Base-by-base conservation (phyloP, 352 stramenopile species). In the Peronospora belbahrii region DNA sequence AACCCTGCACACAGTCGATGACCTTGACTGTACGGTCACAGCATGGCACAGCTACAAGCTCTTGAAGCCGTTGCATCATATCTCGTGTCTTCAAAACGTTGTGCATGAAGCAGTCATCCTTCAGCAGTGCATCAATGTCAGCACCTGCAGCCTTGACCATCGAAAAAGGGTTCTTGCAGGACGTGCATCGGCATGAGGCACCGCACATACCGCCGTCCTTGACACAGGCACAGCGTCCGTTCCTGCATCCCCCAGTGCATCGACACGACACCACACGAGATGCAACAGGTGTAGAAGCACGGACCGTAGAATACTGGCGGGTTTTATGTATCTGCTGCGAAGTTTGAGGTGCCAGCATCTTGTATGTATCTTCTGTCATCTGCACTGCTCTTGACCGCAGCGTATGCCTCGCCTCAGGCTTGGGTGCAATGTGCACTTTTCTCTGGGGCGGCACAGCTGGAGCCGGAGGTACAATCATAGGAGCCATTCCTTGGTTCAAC, bases 21-120 rank as follows among this genome's bases (percentile, higher is more conserved):
- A 91, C 74, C 48, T 81, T 76, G 59, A 89, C 70, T 5, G 45
- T 57, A 14, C 60, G 30, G 15, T 59, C 39, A 52, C 75, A 87
- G 46, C 80, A 91, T 37, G 80, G 73, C 36, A 88, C 73, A 5
- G 48, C 36, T 34, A 91, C 72, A 11, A 55, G 44, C 45, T 91
- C 80, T 41, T 88, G 70, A 33, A 91, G 63, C 11, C 79, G 70
- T 46, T 62, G 49, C 36, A 85, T 74, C 80, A 91, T 91, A 68
- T 89, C 76, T 42, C 80, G 70, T 24, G 75, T 89, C 67, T 88
- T 88, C 41, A 70, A 84, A 37, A 89, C 71, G 43, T 91, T 91
- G 63, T 91, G 80, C 80, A 91, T 91, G 52, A 91, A 91, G 55
- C 80, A 91, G 48, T 68, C 65, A 51, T 91, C 80, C 43, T 85